Evolutionary conservation across 225 moss, liverwort and hornwort genomes (phyloP), one percentile per base, ranked within the genome.

Genomic region (Marchantia polymorpha): DNA sequence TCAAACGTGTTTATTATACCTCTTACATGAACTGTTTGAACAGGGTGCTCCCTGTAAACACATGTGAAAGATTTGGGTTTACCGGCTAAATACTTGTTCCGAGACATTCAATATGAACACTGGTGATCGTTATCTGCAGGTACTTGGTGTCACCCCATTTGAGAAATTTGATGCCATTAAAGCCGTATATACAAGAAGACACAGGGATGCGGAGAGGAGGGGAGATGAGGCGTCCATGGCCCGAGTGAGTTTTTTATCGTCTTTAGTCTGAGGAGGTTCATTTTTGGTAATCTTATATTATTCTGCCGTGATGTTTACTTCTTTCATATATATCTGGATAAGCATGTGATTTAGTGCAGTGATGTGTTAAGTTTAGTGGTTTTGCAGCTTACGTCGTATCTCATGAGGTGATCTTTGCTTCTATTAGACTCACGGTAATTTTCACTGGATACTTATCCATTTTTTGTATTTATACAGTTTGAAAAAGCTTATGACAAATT

Each of bases 121-220:
- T 75, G 12, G 15, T 75, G 58, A 10, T 27, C 26, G 55, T 58
- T 54, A 39, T 14, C 46, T 83, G 74, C 83, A 86, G 83, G 86
- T 86, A 26, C 86, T 97, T 0, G 97, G 97, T 0, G 94, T 94
- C 47, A 90, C 86, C 69, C 94, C 93, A 7, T 69, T 97, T 81
- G 93, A 97, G 77, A 91, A 92, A 61, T 97, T 97, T 65, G 97
- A 97, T 78, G 86, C 80, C 11, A 89, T 97, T 22, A 94, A 97
- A 83, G 86, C 75, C 29, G 85, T 79, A 8, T 91, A 94, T 53
- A 79, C 63, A 2, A 88, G 92, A 66, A 89, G 82, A 82, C 82
- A 84, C 22, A 97, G 86, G 79, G 97, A 97, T 53, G 97, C 97
- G 23, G 94, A 94, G 84, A 94, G 80, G 86, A 89, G 85, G 6